Evolutionary conservation across 2,329 filamentous ascomycete species (phyloP).

Genomic region (Talaromyces verruculosus): DNA sequence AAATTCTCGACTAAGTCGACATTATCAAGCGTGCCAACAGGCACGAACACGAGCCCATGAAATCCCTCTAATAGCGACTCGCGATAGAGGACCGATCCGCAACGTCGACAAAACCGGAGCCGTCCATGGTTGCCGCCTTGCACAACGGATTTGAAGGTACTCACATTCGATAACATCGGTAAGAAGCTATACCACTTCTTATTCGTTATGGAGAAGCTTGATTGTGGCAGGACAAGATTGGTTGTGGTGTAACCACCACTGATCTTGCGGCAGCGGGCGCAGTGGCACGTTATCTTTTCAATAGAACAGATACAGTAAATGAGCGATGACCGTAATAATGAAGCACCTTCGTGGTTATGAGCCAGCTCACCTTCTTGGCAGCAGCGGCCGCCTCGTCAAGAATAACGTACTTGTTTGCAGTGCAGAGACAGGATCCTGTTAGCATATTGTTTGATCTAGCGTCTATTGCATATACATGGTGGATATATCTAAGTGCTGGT

Average conservation of each 20-base stretch:
- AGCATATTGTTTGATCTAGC: no score
- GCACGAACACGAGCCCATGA: constrained; percentile 2
- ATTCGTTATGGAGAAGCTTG: constrained; percentile 1
- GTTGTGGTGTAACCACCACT: constrained; percentile 1
- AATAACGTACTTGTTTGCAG: no score
- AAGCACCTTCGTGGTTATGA: no score
- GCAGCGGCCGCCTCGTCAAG: no score
- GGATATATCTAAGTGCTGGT: no score
- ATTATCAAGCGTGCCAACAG: constrained; percentile 5
- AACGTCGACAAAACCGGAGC: not conserved
- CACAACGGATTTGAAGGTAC: not conserved
- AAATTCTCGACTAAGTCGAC: not conserved
- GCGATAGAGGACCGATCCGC: constrained; percentile 2
- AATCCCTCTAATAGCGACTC: constrained; percentile 2
- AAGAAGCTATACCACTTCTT: not conserved
- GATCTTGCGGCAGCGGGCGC: constrained; percentile 10
- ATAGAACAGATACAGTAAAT: no score
- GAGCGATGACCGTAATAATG: no score
- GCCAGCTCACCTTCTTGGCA: no score
- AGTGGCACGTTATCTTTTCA: not conserved
- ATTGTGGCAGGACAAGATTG: constrained; percentile 8
- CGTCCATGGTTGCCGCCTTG: not conserved
- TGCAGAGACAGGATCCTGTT: no score
- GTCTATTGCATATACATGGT: no score
- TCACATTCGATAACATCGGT: not conserved